phyloP scores from a whole-genome alignment of 768 basidiomycete genomes.

The Kwoniella sp. region DNA sequence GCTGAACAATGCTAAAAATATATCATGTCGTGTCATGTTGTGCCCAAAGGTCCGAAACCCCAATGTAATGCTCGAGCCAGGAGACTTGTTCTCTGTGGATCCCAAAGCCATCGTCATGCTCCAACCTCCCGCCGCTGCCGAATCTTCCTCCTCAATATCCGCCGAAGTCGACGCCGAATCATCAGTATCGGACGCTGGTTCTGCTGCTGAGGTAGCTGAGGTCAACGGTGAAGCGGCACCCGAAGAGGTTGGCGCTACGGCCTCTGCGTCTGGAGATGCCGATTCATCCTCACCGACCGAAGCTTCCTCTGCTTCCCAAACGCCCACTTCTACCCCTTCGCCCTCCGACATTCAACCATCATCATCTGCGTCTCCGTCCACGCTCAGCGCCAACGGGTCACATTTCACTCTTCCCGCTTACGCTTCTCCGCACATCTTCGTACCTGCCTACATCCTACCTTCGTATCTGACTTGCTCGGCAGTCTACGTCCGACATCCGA shows the following conservation, averaged over 20 bases:
- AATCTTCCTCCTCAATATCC: neutral
- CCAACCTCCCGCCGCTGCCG: conserved; percentile 26
- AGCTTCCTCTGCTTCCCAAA: conserved; percentile 19
- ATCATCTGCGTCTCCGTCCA: conserved; percentile 48
- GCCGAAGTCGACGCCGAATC: neutral
- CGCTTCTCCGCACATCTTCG: conserved; percentile 87
- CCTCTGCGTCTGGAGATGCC: conserved; percentile 39
- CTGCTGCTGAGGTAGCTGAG: conserved; percentile 14
- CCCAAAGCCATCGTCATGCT: conserved; percentile 78
- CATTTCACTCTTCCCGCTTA: conserved; percentile 84
- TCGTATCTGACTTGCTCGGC: conserved; percentile 87
- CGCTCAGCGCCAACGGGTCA: conserved; percentile 9
- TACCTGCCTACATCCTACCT: conserved; percentile 86
- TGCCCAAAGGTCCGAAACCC: conserved; percentile 76
- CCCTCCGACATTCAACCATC: conserved; percentile 7
- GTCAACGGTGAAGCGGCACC: conserved; percentile 13
- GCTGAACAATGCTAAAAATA: too few relatives aligned
- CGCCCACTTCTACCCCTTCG: conserved; percentile 14
- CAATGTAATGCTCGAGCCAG: conserved; percentile 85
- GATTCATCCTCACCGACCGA: conserved; percentile 22
- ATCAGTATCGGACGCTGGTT: too few relatives aligned
- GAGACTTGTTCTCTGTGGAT: conserved; percentile 90
- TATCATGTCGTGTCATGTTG: too few relatives aligned
- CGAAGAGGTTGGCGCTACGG: conserved; percentile 26
- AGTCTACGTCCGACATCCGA: conserved; percentile 92